Evolutionary conservation across 352 stramenopile genomes (phyloP).

Genomic region (Phytophthora pinifolia): DNA sequence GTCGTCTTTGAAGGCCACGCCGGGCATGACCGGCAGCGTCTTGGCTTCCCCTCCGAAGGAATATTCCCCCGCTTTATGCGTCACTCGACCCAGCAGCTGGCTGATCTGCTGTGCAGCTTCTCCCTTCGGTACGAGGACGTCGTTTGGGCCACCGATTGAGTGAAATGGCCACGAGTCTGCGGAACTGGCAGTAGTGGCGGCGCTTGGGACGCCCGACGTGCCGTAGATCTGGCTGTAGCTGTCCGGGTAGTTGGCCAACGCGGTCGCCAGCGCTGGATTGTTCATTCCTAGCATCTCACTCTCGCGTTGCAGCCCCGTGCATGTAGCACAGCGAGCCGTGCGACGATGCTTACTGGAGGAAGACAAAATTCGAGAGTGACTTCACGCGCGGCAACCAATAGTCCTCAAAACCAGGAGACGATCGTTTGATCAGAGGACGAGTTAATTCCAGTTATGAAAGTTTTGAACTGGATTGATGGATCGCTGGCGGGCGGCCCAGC

Average conservation of each 20-base stretch:
- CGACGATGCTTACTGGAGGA: too few species aligned
- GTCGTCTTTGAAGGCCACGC: neutral
- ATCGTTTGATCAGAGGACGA: too few species aligned
- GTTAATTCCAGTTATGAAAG: too few species aligned
- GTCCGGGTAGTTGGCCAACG: neutral
- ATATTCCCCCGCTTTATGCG: slow-evolving; percentile 5
- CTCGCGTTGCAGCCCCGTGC: neutral
- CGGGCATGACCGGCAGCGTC: slow-evolving; percentile 5
- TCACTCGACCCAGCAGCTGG: slow-evolving; percentile 13
- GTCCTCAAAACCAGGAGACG: too few species aligned
- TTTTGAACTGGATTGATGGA: too few species aligned
- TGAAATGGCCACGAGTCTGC: slow-evolving; percentile 12
- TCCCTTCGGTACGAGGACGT: slow-evolving; percentile 16
- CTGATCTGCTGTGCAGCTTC: slow-evolving; percentile 13
- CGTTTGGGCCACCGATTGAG: slow-evolving; percentile 12
- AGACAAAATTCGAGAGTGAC: too few species aligned
- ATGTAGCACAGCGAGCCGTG: too few species aligned
- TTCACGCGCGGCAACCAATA: too few species aligned
- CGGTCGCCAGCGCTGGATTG: neutral
- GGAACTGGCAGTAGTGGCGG: neutral
- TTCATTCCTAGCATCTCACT: neutral
- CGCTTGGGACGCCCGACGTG: too few species aligned
- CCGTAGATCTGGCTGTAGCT: neutral
- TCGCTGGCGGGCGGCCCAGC: too few species aligned
- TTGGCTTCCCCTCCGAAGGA: slow-evolving; percentile 10